A percentile compares a stretch with the other conserved stretches of the same genome.
phyloP scores from a whole-genome alignment of 176 grass and related monocot species.

The Hsuehochloa calcarea region DNA sequence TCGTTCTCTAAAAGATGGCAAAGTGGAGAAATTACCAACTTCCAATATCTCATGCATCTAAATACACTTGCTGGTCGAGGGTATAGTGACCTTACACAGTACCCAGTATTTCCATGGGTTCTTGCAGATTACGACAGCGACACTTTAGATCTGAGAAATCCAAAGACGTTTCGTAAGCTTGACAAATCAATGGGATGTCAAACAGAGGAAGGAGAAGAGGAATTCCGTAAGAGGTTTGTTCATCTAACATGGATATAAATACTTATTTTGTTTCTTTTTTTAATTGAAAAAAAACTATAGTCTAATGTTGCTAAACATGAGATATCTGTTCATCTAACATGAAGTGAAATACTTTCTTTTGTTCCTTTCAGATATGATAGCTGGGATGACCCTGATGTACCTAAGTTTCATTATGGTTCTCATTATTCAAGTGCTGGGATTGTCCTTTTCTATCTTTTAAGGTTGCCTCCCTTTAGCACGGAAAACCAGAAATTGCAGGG shows the following conservation, averaged over 20 bases:
- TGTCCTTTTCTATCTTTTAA: conserved; percentile 97
- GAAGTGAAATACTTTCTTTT: conserved; percentile 25
- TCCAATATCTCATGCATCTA: conserved; percentile 99
- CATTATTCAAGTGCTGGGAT: conserved; percentile 99
- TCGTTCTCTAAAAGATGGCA: conserved; percentile 99
- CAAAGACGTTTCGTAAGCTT: conserved; percentile 84
- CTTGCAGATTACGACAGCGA: conserved; percentile 94
- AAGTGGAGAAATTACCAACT: conserved; percentile 97
- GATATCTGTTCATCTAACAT: conserved; percentile 8
- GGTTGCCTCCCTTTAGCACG: conserved; percentile 78
- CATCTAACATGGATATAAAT: conserved; percentile 10
- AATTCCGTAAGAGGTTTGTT: conserved; percentile 90
- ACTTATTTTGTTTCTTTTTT: conserved; percentile 31
- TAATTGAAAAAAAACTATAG: neutral
- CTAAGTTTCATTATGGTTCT: conserved; percentile 98
- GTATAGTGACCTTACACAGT: conserved; percentile 97
- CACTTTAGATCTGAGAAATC: conserved; percentile 77
- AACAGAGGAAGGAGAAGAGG: conserved; percentile 85
- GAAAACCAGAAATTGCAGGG: conserved; percentile 99
- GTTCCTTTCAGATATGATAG: conserved; percentile 78
- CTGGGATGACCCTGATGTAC: conserved; percentile 99
- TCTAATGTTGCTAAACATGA: neutral
- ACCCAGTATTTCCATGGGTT: conserved; percentile 99
- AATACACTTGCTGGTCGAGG: conserved; percentile 97
- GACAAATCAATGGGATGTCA: conserved; percentile 99